Evolutionary conservation across 495 filamentous ascomycete genomes (phyloP), one percentile per base, ranked within the genome.

Genomic region (Pyrenopolyporus hunteri): DNA sequence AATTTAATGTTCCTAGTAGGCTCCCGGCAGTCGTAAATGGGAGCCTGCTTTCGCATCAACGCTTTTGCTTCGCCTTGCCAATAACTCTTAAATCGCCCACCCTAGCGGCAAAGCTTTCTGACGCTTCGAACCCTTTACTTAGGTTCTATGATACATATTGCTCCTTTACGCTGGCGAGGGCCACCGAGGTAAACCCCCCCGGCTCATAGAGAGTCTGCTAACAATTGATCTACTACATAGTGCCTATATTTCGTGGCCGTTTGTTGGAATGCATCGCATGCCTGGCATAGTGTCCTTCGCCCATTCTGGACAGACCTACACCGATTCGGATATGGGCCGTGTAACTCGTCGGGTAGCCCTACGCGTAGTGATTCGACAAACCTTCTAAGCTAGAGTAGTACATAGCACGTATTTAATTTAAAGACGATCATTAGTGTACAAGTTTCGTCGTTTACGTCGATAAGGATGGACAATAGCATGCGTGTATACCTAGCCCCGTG

Each of bases 1-100:
- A 29, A 43, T 65, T 69, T 49, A 62, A 67, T 63, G 64, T 63
- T 57, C 57, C 60, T 58, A 66, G 64, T 48, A 63, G 58, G 56
- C 59, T 54, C 59, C 29, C 59, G 29, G 23, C 66, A 62, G 53
- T 64, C 52, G 63, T 67, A 67, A 62, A 62, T 49, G 52, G 63
- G 57, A 55, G 58, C 57, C 35, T 23, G 28, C 20, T 37, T 57
- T 46, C 56, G 43, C 51, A 16, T 50, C 63, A 51, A 48, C 56
- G 43, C 37, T 31, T 31, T 57, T 66, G 50, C 46, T 53, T 53
- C 56, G 40, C 29, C 36, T 47, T 44, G 35, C 23, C 37, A 42
- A 56, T 49, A 51, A 52, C 17, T 20, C 11, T 29, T 54, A 22
- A n/a, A 48, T 58, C 47, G 49, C 51, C 53, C 16, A 32, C 31